Percentiles rank a stretch among this genome's conserved stretches.
Evolutionary conservation across 2,329 filamentous ascomycete species (phyloP).

Genomic region (Amylocarpus encephaloides): DNA sequence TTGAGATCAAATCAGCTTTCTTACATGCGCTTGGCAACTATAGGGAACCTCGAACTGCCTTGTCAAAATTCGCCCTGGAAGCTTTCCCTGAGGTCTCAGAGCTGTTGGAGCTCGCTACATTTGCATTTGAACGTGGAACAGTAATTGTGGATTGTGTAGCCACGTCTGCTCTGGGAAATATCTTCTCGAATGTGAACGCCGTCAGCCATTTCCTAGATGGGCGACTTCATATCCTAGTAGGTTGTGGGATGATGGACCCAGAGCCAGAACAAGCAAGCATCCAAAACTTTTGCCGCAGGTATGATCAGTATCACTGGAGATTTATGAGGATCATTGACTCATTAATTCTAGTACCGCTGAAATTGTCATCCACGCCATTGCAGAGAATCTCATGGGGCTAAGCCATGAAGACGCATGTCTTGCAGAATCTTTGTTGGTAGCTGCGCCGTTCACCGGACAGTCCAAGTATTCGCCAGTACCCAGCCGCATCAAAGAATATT

Average conservation of each 20-base stretch:
- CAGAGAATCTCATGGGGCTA: conserved; percentile 18
- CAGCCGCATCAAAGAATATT: conserved; percentile 14
- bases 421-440: conserved; percentile 32
- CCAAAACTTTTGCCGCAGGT: conserved; percentile 22
- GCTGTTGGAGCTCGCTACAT: conserved; percentile 26
- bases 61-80: conserved; percentile 27
- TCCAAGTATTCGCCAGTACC: conserved; percentile 10
- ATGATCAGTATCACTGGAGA: conserved; percentile 2
- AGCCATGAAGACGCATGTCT: conserved; percentile 33
- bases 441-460: conserved; percentile 1
- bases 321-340: not conserved
- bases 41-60: conserved; percentile 26
- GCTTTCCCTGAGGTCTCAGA: conserved; percentile 39
- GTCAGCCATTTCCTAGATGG: conserved; percentile 16
- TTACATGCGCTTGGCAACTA: conserved; percentile 28
- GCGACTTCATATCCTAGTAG: conserved; percentile 18
- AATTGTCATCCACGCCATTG: conserved; percentile 17
- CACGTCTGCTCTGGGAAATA: conserved; percentile 13
- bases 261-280: conserved; percentile 16
- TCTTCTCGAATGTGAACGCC: conserved; percentile 17
- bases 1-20: conserved; percentile 37
- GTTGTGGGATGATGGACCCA: conserved; percentile 20
- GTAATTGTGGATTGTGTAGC: conserved; percentile 23
- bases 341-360: conserved; percentile 14
- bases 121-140: conserved; percentile 19